Evolutionary conservation across 345 rosid genomes (phyloP).

Genomic region (Gossypium australe): DNA sequence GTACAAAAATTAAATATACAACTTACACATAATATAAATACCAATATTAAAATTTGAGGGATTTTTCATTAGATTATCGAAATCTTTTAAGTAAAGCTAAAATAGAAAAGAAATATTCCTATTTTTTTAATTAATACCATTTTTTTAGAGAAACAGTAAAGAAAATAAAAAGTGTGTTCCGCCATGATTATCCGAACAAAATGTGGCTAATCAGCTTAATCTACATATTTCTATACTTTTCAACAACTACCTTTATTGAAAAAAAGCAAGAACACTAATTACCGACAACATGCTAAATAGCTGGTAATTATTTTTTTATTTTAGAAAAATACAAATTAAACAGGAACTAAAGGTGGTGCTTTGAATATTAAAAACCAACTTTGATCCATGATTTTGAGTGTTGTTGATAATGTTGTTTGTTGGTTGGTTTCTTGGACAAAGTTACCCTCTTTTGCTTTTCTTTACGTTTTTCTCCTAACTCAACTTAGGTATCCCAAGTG

Average conservation of each 20-base stretch:
- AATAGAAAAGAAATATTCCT: too few species aligned
- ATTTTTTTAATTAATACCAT: too few species aligned
- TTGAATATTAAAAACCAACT: constrained; percentile 3
- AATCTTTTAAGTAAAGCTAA: too few species aligned
- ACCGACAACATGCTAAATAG: background rate
- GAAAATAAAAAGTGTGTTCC: too few species aligned
- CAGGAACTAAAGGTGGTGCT: background rate
- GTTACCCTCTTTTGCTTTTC: constrained; percentile 5
- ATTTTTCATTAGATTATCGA: too few species aligned
- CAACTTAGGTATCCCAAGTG: background rate
- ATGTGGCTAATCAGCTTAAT: too few species aligned
- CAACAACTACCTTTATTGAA: background rate
- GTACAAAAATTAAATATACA: too few species aligned
- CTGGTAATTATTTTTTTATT: background rate
- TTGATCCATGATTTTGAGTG: constrained; percentile 7
- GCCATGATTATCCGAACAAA: too few species aligned
- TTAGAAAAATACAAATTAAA: background rate
- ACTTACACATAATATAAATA: too few species aligned
- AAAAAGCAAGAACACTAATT: background rate
- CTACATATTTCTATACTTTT: background rate
- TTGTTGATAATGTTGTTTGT: constrained; percentile 11
- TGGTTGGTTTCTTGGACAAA: constrained; percentile 16
- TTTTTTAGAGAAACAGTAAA: too few species aligned
- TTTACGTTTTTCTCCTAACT: constrained; percentile 5
- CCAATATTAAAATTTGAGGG: too few species aligned